These are phyloP conservation scores for Blakeslea trispora DNA, from an alignment of 371 early-diverging fungal species.

Conservation along the genomic window DNA sequence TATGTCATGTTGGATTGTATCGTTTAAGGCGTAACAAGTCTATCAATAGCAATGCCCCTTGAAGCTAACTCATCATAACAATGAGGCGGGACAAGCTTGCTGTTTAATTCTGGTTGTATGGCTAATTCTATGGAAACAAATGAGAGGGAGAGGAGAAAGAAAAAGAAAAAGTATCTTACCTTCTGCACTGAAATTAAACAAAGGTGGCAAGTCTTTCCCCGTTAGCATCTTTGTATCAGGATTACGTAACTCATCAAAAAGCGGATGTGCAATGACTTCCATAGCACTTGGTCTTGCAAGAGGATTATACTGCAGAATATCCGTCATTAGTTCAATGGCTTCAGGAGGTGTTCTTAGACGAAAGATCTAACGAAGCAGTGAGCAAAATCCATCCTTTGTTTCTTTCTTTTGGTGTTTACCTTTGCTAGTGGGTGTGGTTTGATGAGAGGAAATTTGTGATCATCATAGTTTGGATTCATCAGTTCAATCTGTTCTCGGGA, in stretches of 20 bases:
- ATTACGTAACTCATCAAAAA: conserved; percentile 94
- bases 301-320: conserved; percentile 96
- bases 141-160: not conserved
- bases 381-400: no score
- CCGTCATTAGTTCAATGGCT: conserved; percentile 86
- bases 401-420: conserved; percentile 32
- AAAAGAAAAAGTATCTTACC: conserved; percentile 45
- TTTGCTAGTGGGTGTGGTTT: conserved; percentile 84
- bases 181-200: conserved; percentile 90
- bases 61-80: conserved; percentile 54
- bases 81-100: conserved; percentile 64
- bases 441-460: conserved; percentile 94
- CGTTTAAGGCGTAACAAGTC: conserved; percentile 17
- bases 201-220: conserved; percentile 82
- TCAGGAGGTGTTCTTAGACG: conserved; percentile 67
- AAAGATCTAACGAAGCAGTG: conserved; percentile 15
- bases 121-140: conserved; percentile 35
- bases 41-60: conserved; percentile 40
- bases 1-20: no score
- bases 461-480: conserved; percentile 94
- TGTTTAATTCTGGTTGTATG: conserved; percentile 56
- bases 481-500: conserved; percentile 88
- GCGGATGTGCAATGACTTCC: conserved; percentile 94
- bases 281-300: conserved; percentile 85
- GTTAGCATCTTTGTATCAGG: conserved; percentile 84